Evolutionary conservation across 1,284 basidiomycete genomes (phyloP).

Genomic region (Leccinum griseonigrum): DNA sequence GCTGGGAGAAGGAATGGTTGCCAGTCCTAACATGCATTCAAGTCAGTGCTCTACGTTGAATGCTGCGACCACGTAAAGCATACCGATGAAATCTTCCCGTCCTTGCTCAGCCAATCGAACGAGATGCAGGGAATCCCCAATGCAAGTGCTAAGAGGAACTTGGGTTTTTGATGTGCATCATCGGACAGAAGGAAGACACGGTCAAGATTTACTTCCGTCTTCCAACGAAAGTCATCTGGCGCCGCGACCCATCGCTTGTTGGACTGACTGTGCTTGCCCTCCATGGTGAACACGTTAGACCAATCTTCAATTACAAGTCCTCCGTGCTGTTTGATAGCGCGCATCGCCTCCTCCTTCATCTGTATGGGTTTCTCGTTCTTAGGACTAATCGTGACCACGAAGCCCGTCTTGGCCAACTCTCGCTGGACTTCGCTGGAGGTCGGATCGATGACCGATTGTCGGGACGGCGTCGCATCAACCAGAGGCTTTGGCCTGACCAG

Average conservation of each 20-base stretch:
- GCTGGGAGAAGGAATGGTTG: slow-evolving; percentile 62
- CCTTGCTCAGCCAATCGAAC: slow-evolving; percentile 49
- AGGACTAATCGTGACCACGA: slow-evolving; percentile 48
- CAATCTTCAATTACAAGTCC: slow-evolving; percentile 66
- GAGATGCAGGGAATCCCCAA: slow-evolving; percentile 85
- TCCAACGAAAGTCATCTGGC: slow-evolving; percentile 47
- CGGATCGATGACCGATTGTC: slow-evolving; percentile 31
- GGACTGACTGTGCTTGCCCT: slow-evolving; percentile 42
- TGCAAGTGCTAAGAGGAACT: slow-evolving; percentile 79
- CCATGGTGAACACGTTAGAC: slow-evolving; percentile 61
- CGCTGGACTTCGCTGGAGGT: slow-evolving; percentile 34
- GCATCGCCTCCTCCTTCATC: slow-evolving; percentile 41
- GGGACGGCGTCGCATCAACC: slow-evolving; percentile 45
- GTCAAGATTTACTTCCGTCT: slow-evolving; percentile 40
- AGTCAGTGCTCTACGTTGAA: neutral
- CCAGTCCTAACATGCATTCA: slow-evolving; percentile 50
- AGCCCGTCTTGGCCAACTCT: slow-evolving; percentile 44
- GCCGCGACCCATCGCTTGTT: slow-evolving; percentile 53
- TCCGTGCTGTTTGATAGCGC: slow-evolving; percentile 50
- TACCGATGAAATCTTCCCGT: slow-evolving; percentile 37
- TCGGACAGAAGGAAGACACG: slow-evolving; percentile 72
- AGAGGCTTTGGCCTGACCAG: slow-evolving; percentile 32
- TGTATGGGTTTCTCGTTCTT: slow-evolving; percentile 27
- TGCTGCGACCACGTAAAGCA: slow-evolving; percentile 1
- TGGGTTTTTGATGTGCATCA: slow-evolving; percentile 64